These are phyloP conservation scores for Eremomyces bilateralis DNA, from an alignment of 495 filamentous ascomycete species.

Conservation along the genomic window DNA sequence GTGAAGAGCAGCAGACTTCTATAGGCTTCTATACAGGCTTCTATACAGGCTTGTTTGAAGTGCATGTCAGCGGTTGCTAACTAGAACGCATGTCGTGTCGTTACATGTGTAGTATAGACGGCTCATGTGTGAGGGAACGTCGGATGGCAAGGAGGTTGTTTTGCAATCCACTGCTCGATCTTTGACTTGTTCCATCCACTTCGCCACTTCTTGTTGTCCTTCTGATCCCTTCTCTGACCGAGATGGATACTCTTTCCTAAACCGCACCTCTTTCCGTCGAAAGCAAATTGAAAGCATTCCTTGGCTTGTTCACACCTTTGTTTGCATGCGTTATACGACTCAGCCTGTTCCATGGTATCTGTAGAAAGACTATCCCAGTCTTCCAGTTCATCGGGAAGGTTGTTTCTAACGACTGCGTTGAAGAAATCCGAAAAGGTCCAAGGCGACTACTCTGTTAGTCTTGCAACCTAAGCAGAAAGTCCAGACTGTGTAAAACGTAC, in stretches of 20 bases:
- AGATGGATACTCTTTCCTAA: neutral
- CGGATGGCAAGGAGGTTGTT: constrained; percentile 4
- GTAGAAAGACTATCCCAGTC: neutral
- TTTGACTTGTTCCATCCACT: neutral
- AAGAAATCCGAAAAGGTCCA: neutral
- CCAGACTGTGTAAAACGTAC: no score
- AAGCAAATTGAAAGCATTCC: neutral
- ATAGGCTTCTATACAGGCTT: no score
- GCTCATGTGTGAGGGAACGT: no score
- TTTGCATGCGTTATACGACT: neutral
- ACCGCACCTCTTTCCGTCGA: neutral
- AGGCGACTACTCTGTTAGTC: neutral
- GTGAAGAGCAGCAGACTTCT: no score
- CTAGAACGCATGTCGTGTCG: no score
- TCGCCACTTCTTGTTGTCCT: neutral
- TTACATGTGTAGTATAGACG: no score
- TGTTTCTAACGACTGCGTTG: neutral
- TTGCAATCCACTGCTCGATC: neutral
- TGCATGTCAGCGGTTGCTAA: no score
- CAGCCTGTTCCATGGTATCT: neutral
- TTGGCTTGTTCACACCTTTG: neutral
- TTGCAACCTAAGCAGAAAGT: no score
- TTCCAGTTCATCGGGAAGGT: neutral
- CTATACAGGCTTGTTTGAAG: no score
- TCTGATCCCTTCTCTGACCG: neutral